Percentiles rank a stretch among this genome's conserved stretches.
phyloP scores from a whole-genome alignment of 805 yeast genomes.

The Ogataea methanolica region DNA sequence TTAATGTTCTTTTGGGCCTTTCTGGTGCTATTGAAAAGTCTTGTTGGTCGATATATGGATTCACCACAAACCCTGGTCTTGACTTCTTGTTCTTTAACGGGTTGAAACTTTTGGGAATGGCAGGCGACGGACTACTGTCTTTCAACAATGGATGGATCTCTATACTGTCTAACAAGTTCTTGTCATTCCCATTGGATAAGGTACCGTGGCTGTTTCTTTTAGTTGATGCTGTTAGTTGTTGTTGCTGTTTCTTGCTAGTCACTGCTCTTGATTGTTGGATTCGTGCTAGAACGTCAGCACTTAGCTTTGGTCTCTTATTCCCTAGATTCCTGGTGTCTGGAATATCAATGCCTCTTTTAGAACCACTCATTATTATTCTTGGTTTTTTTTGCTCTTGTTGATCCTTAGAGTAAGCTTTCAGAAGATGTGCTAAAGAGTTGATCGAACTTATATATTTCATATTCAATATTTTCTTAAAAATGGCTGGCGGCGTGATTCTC shows the following conservation, averaged over 20 bases:
- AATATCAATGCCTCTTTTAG: neutral
- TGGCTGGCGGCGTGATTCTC: too few relatives aligned
- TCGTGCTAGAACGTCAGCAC: slow-evolving; percentile 2
- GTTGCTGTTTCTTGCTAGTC: neutral
- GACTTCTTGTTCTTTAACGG: slow-evolving; percentile 19
- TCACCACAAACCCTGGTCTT: slow-evolving; percentile 26
- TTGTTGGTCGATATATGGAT: slow-evolving; percentile 31
- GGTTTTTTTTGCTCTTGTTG: too few relatives aligned
- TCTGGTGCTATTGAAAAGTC: slow-evolving; percentile 15
- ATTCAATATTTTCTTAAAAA: too few relatives aligned
- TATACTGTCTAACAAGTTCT: slow-evolving; percentile 16
- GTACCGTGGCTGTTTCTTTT: neutral
- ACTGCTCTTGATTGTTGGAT: neutral
- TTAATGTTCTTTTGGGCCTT: slow-evolving; percentile 35
- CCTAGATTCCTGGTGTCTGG: neutral
- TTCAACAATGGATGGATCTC: slow-evolving; percentile 29
- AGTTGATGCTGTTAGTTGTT: neutral
- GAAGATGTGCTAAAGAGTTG: too few relatives aligned
- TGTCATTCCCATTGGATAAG: slow-evolving; percentile 2
- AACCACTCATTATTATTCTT: too few relatives aligned
- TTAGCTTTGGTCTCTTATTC: slow-evolving; percentile 1
- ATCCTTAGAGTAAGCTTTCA: too few relatives aligned
- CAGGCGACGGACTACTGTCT: slow-evolving; percentile 8
- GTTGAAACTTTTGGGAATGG: slow-evolving; percentile 15
- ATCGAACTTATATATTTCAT: too few relatives aligned